Evolutionary conservation across 2,329 filamentous ascomycete genomes (phyloP), one percentile per base, ranked within the genome.

Genomic region (Microdochium trichocladiopsis): DNA sequence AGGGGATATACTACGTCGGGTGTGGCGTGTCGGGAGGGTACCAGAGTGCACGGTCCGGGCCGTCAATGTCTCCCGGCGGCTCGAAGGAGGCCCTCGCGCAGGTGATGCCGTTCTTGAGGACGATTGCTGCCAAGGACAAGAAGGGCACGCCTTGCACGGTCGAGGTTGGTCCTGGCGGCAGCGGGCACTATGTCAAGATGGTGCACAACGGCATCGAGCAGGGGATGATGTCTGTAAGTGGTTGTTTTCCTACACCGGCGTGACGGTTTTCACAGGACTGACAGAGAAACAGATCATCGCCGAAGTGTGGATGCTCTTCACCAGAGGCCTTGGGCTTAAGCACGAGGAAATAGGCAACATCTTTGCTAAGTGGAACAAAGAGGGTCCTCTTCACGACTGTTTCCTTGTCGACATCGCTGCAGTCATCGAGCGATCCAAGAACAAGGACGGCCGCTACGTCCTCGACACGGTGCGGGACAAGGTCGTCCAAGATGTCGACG

Each of bases 181-280:
- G 79, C 1, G 86, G 86, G 0, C 85, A 89, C 63, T 89, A 84
- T 60, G 83, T 88, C 41, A 89, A 90, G 70, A 89, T 88, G 84
- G 76, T 88, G 3, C 86, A 89, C 63, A 88, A 89, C 57, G 85
- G 84, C 1, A 88, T 89, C 55, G 85, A 89, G 62, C 83, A 87
- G 55, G 85, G 83, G 2, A 86, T 89, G 80, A 79, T 89, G 70
- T 79, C 69, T 16, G 41, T 45, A 22, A 21, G 41, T 23, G 12
- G 28, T n/a, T n/a, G n/a, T n/a, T n/a, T n/a, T n/a, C n/a, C 28
- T 14, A 31, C 28, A 31, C 28, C 14, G 8, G 8, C 28, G 8
- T 31, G 28, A 31, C 28, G 8, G 28, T 14, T 31, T 8, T 31
- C 14, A 31, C 14, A 14, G 14, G 14, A 45, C 41, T 45, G 12